Conservation (phyloP, 139 green algal species). For the Tetradesmus lagerheimii region DNA sequence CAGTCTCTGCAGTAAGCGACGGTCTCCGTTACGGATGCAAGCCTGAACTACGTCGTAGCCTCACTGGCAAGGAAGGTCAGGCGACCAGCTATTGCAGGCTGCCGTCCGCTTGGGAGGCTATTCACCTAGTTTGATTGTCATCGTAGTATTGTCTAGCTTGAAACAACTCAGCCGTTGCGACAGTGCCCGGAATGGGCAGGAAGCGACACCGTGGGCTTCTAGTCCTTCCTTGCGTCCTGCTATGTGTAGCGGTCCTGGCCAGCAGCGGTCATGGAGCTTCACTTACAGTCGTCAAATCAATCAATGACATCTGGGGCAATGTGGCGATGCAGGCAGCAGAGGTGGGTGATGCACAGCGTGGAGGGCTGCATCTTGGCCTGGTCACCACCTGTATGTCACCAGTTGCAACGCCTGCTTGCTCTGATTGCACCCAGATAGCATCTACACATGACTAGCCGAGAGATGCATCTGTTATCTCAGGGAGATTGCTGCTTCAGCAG, state of each 20-base stretch:
- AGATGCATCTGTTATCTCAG: background rate
- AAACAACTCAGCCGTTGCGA: background rate
- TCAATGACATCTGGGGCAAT: constrained; percentile 36
- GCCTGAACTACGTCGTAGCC: background rate
- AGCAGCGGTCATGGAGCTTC: background rate
- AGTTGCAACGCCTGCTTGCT: too few relatives aligned
- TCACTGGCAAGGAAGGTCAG: background rate
- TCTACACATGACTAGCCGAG: background rate
- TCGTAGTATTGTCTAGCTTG: too few relatives aligned
- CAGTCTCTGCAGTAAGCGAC: too few relatives aligned
- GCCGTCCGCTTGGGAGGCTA: too few relatives aligned
- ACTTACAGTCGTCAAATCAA: constrained; percentile 29
- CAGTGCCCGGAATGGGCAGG: background rate
- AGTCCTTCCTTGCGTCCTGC: background rate
- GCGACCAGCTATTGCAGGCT: background rate
- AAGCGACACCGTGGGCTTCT: background rate
- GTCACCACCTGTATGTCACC: too few relatives aligned
- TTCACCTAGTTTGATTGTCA: too few relatives aligned
- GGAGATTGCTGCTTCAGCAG: background rate
- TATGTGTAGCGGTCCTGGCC: background rate
- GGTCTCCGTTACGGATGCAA: too few relatives aligned
- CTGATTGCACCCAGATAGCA: too few relatives aligned
- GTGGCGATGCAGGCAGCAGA: constrained; percentile 44
- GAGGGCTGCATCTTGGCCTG: too few relatives aligned
- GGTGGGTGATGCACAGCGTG: constrained; percentile 12